A percentile compares a stretch with the other conserved stretches of the same genome.
These are phyloP conservation scores for Paraconiothyrium sp. DNA, from an alignment of 2,329 filamentous ascomycete species.

Conservation along the genomic window DNA sequence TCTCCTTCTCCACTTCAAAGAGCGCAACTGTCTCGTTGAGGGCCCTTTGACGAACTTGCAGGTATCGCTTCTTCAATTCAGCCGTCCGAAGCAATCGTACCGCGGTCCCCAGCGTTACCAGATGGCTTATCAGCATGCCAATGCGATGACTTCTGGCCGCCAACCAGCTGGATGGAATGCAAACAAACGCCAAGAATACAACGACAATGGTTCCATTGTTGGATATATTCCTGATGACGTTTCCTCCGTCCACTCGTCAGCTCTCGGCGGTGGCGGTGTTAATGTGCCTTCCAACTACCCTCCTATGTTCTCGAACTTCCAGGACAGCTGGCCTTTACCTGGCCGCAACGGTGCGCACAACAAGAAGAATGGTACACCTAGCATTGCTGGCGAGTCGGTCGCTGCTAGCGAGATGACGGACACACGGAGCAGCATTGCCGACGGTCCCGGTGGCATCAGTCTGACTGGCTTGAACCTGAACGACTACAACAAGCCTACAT, in stretches of 20 bases:
- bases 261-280: conserved; percentile 82
- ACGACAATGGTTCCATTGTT: conserved; percentile 86
- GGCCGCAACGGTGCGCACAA: conserved; percentile 73
- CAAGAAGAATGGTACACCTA: conserved; percentile 71
- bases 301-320: conserved; percentile 94
- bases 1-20: conserved; percentile 94
- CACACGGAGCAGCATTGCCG: conserved; percentile 79
- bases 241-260: conserved; percentile 92
- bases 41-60: conserved; percentile 96
- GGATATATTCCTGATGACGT: conserved; percentile 98
- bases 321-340: conserved; percentile 88
- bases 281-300: conserved; percentile 84
- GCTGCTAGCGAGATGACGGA: conserved; percentile 92
- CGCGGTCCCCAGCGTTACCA: conserved; percentile 88
- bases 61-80: conserved; percentile 93
- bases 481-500: conserved; percentile 75
- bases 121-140: conserved; percentile 76
- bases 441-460: conserved; percentile 85
- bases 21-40: conserved; percentile 93
- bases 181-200: conserved; percentile 63
- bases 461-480: conserved; percentile 83
- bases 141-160: conserved; percentile 63
- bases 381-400: conserved; percentile 89
- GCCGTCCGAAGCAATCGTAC: conserved; percentile 90
- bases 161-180: conserved; percentile 53